A percentile compares a stretch with the other conserved stretches of the same genome.
These are phyloP conservation scores for Teratosphaeria zuluensis DNA, from an alignment of 2,329 filamentous ascomycete species.

Conservation along the genomic window DNA sequence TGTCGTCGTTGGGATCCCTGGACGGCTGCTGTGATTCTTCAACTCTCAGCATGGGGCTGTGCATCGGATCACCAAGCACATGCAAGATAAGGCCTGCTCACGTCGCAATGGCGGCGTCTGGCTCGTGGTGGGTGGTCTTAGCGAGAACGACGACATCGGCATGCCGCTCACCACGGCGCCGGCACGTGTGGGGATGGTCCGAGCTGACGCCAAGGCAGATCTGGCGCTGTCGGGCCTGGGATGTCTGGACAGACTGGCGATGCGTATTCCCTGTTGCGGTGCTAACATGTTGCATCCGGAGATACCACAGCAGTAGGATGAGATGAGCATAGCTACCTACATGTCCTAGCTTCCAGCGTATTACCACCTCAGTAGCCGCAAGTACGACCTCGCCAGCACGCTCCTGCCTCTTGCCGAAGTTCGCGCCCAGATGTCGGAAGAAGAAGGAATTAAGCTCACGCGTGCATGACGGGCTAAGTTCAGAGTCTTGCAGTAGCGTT, in stretches of 20 bases:
- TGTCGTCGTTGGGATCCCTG: not conserved
- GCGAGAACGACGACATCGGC: not conserved
- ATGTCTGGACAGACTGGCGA: not conserved
- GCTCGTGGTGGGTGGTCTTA: not conserved
- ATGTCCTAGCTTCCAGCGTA: not conserved
- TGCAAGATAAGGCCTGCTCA: not conserved
- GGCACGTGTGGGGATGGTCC: not conserved
- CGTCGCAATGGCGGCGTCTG: not conserved
- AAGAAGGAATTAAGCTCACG: not conserved
- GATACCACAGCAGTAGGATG: no score
- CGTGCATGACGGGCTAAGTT: not conserved
- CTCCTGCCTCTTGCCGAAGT: not conserved
- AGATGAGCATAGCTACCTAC: not conserved
- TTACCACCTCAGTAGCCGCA: not conserved
- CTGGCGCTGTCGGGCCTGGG: not conserved
- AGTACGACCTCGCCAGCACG: not conserved
- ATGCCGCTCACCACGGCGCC: not conserved
- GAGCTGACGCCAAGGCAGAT: not conserved
- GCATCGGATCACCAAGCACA: not conserved
- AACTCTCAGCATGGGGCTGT: not conserved
- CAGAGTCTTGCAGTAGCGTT: not conserved
- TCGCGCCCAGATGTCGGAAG: not conserved
- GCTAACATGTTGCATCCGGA: no score
- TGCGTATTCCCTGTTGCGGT: no score
- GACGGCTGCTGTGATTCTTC: not conserved